Base-by-base conservation (phyloP, 257 asterid genomes). In the Leptodermis oblonga region DNA sequence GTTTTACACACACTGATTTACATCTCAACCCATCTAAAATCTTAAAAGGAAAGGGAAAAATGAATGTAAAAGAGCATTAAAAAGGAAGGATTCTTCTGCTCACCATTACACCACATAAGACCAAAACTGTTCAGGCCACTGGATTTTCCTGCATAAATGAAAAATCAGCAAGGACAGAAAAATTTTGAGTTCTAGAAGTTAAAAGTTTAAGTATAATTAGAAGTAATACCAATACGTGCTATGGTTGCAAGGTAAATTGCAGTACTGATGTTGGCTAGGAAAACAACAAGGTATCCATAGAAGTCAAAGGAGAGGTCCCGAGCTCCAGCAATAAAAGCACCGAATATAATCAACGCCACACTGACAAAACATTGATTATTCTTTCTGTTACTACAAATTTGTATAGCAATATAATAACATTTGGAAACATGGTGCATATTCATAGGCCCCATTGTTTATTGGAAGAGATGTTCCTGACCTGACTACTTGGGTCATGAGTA, bases 101-200 rank as follows among this genome's bases (percentile, higher is more conserved):
- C 76, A 88, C 97, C 96, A 41, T 92, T 92, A 87, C 97, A 92
- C 97, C 97, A 92, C 97, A 92, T 92, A 56, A 92, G 96, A 61
- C 97, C 97, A 74, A 91, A 91, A 82, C 91, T 91, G 78, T 86
- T 91, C 77, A 91, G 97, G 62, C 95, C 96, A 67, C 96, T 86
- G 62, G 97, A 84, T 78, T 92, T 92, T 78, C 97, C 97, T 89
- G 93, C 76, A 54, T 14, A 46, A 30, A 62, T 55, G 63, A 69
- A 42, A 54, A 62, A 58, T 84, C 71, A 80, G 79, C 70, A 69
- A 68, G 65, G 49, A 59, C 61, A 65, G 25, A 28, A 67, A 70
- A 66, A 34, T 68, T 77, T 20, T 17, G 75, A 72, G 74, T 67
- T 58, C 45, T 70, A 78, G 68, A 54, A 65, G 13, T 30, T 41